Evolutionary conservation across 768 basidiomycete species (phyloP), one percentile per base, ranked within the genome.

Genomic region (Boletus edulis): DNA sequence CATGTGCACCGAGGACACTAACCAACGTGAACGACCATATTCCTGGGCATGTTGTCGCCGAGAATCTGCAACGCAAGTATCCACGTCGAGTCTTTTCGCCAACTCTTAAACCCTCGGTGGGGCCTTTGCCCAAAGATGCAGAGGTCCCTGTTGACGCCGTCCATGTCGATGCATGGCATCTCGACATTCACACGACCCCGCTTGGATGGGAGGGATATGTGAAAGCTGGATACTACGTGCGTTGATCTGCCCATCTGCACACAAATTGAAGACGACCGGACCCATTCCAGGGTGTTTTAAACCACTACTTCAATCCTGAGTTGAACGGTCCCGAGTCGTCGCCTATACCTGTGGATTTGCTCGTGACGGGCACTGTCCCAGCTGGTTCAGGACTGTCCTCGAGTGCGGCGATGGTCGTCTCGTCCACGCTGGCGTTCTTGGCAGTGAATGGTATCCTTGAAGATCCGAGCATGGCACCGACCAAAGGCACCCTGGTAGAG

Each of bases 361-460:
- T 94, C 5, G 83, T 92, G 12, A 84, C 85, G 0, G 94, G 94
- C 1, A 82, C 86, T 12, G 87, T 97, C 3, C 94, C 94, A 0
- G 81, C 90, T 3, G 94, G 93, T 0, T 88, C 90, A 0, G 94
- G 94, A 1, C 74, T 96, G 5, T 92, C 89, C 8, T 92, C 89
- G 4, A 92, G 89, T 59, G 90, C 91, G 0, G 94, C 94, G 0
- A 88, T 96, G 84, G 91, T 94, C 34, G 91, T 95, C 22, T 89
- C 90, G 0, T 90, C 89, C 39, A 88, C 91, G 0, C 75, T 95
- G 31, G 82, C 87, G 0, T 91, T 94, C 67, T 73, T 94, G 27
- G 85, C 85, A 7, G 83, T 86, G 41, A 93, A 94, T 57, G 81
- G 82, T 49, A 85, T 91, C 65, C 70, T 79, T 13, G 59, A 72